Evolutionary conservation across 257 asterid species (phyloP), one percentile per base, ranked within the genome.

Genomic region (Gentiana straminea): DNA sequence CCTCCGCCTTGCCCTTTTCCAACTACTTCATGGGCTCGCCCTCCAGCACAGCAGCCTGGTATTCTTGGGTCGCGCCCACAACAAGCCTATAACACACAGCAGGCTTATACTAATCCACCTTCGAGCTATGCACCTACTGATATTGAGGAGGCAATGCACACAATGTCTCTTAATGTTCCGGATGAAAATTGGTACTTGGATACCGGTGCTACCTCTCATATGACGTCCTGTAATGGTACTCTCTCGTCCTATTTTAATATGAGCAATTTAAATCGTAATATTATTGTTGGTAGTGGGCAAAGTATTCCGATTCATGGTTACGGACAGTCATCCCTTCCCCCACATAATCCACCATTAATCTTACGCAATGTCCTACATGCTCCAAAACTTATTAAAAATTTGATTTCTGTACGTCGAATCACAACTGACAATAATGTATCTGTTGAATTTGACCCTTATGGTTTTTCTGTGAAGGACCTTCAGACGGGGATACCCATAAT

Each of bases 121-220:
- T 48, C 33, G 0, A 35, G 13, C 12, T 35, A 33, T 13, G 58
- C 13, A 1, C 65, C 65, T 0, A 51, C 51, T 0, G 3, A 61
- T 51, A 61, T 61, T 9, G 51, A 61, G 1, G 58, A 35, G 1
- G 65, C 57, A 39, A 39, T 39, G 44, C 44, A 39, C 44, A 39
- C 1, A 39, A 39, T 39, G 44, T 1, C 44, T 39, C 10, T 48
- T n/a, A 48, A 2, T 48, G 52, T n/a, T 48, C 11, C 52, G 3
- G 52, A 48, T 48, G 52, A 48, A 4, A 1, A 48, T 48, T 48
- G 52, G 52, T 48, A 48, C 52, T 49, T 60, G 56, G 65, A 60
- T 8, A 60, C 56, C 1, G 65, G 65, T 4, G 56, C 65, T 10
- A 60, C 65, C 38, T 60, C 65, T 37, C 65, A 60, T 35, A 50